phyloP scores from a whole-genome alignment of 768 basidiomycete species.

The Auricularia auricula-judae region DNA sequence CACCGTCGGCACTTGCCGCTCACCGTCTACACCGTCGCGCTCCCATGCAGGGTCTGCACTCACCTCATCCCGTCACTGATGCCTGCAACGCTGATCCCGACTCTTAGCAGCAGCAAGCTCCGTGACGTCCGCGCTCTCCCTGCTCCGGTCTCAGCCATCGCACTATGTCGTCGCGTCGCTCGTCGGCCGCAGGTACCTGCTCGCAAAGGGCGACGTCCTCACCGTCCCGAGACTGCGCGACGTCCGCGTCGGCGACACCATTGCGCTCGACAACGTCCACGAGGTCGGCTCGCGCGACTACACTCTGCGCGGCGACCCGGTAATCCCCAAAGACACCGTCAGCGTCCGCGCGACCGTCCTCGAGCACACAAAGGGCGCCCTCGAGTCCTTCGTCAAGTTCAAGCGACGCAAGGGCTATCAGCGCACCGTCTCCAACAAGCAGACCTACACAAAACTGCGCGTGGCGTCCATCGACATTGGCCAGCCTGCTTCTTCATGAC shows the following conservation, averaged over 20 bases:
- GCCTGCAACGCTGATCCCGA: not conserved
- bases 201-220: conserved; percentile 83
- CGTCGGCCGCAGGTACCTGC: conserved; percentile 77
- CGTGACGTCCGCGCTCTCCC: conserved; percentile 49
- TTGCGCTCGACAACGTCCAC: conserved; percentile 75
- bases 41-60: not conserved
- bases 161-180: conserved; percentile 88
- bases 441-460: conserved; percentile 88
- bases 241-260: conserved; percentile 73
- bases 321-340: conserved; percentile 54
- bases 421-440: conserved; percentile 88
- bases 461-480: conserved; percentile 67
- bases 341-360: conserved; percentile 83
- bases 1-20: not conserved
- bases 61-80: not conserved
- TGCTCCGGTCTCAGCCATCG: conserved; percentile 84
- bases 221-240: conserved; percentile 87
- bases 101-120: conserved; percentile 1
- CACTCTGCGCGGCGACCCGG: conserved; percentile 72
- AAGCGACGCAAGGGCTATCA: conserved; percentile 98
- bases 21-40: not conserved
- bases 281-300: conserved; percentile 95
- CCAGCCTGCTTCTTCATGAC: conserved; percentile 5
- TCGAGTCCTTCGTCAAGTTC: conserved; percentile 92
- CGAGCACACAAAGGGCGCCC: conserved; percentile 90